Evolutionary conservation across 768 basidiomycete species (phyloP).

Genomic region (Xanthoconium stramineum): DNA sequence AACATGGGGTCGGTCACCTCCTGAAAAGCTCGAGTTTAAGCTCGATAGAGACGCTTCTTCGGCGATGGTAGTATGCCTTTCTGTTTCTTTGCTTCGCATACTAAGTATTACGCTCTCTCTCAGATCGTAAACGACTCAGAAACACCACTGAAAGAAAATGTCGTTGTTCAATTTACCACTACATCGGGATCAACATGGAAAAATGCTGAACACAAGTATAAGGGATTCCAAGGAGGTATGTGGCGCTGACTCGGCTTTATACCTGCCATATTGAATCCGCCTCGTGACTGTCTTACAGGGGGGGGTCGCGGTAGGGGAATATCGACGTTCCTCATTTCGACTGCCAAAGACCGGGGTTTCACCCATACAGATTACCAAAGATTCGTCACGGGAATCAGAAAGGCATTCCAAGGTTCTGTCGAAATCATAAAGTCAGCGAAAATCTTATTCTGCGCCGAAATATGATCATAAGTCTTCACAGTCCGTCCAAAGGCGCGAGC

Average conservation of each 20-base stretch:
- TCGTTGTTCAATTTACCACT: conserved; percentile 23
- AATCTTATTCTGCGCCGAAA: background rate
- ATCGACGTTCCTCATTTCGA: conserved; percentile 26
- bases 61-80: conserved; percentile 12
- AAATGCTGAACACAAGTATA: conserved; percentile 3
- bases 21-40: conserved; percentile 12
- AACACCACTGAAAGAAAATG: conserved; percentile 7
- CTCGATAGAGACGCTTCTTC: conserved; percentile 13
- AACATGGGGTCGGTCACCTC: conserved; percentile 7
- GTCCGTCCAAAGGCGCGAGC: conserved; percentile 9
- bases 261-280: background rate
- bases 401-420: background rate
- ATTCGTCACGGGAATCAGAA: conserved; percentile 15
- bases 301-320: background rate
- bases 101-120: background rate
- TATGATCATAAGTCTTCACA: conserved; percentile 4
- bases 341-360: conserved; percentile 16
- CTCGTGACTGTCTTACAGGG: conserved; percentile 13
- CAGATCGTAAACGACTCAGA: conserved; percentile 25
- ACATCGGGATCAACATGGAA: conserved; percentile 3
- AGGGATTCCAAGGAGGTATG: conserved; percentile 28
- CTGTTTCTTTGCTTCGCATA: background rate
- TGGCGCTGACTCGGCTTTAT: background rate
- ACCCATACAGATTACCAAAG: conserved; percentile 20
- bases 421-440: conserved; percentile 16